phyloP scores from a whole-genome alignment of 208 protist species.

The Wallacemonas collosoma region DNA sequence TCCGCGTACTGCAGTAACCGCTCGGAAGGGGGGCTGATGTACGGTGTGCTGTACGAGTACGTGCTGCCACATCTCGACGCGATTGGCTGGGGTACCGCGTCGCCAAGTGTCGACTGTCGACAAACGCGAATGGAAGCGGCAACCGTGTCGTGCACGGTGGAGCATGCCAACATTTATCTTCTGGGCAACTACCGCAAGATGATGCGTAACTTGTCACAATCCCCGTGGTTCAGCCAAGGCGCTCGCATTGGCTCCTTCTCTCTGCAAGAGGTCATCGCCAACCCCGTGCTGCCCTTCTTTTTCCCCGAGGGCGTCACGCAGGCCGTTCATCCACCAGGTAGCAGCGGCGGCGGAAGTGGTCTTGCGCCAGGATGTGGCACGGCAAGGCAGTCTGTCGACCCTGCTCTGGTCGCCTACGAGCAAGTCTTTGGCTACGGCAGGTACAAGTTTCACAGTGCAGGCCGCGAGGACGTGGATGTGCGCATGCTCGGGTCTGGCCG shows the following conservation, averaged over 20 bases:
- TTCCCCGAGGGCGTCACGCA: conserved; percentile 72
- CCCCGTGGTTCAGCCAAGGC: conserved; percentile 85
- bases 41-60: conserved; percentile 78
- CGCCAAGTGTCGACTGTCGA: background rate
- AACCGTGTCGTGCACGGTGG: conserved; percentile 41
- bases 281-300: conserved; percentile 77
- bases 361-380: conserved; percentile 2
- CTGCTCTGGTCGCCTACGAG: conserved; percentile 27
- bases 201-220: conserved; percentile 85
- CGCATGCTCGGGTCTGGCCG: conserved; percentile 94
- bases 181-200: conserved; percentile 88
- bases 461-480: conserved; percentile 95
- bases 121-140: conserved; percentile 32
- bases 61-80: conserved; percentile 58
- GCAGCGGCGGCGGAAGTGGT: background rate
- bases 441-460: conserved; percentile 93
- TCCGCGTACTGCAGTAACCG: conserved; percentile 72
- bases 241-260: conserved; percentile 78
- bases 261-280: conserved; percentile 84
- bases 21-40: conserved; percentile 63
- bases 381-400: conserved; percentile 18
- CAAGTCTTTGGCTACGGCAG: conserved; percentile 76
- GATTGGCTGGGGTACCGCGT: conserved; percentile 34
- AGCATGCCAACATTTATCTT: conserved; percentile 81
- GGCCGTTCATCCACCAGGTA: conserved; percentile 5